Conservation (phyloP, 2,329 filamentous ascomycete genomes). For the Rugonectria rugulosa region DNA sequence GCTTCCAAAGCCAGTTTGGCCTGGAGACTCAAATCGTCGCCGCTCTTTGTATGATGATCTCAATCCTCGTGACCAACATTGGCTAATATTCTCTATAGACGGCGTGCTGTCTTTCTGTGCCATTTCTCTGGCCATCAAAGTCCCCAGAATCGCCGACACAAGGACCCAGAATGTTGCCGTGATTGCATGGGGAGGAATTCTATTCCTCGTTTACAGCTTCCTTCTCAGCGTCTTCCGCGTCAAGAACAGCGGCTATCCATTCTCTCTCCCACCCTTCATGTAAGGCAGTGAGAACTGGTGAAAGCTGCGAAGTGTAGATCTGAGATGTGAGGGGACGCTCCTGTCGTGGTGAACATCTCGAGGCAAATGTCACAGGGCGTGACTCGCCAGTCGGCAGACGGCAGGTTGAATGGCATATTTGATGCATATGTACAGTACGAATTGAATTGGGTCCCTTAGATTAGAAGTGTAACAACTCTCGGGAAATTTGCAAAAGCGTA, state of each 20-base stretch:
- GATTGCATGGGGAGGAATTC: constrained; percentile 76
- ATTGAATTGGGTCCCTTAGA: not conserved
- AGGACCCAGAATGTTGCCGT: constrained; percentile 83
- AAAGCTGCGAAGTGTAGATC: not conserved
- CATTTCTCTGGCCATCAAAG: constrained; percentile 90
- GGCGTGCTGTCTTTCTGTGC: constrained; percentile 86
- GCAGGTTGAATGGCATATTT: no score
- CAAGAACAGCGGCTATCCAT: constrained; percentile 96
- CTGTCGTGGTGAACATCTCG: not conserved
- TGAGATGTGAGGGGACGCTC: not conserved
- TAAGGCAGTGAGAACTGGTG: constrained; percentile 39
- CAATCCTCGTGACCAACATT: not conserved
- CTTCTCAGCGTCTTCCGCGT: constrained; percentile 90
- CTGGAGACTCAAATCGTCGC: constrained; percentile 96
- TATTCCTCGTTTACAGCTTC: constrained; percentile 91
- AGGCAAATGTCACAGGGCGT: no score
- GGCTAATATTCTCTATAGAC: constrained; percentile 50
- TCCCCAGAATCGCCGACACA: constrained; percentile 83
- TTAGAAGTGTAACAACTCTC: not conserved
- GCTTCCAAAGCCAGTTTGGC: constrained; percentile 93
- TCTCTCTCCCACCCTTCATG: constrained; percentile 90
- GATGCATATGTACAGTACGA: constrained; percentile 14
- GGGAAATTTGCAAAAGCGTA: not conserved
- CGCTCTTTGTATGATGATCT: constrained; percentile 86
- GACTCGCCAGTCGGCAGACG: no score